Percentiles rank a stretch among this genome's conserved stretches.
phyloP scores from a whole-genome alignment of 345 rosid genomes.

The Arabis hirsuta region DNA sequence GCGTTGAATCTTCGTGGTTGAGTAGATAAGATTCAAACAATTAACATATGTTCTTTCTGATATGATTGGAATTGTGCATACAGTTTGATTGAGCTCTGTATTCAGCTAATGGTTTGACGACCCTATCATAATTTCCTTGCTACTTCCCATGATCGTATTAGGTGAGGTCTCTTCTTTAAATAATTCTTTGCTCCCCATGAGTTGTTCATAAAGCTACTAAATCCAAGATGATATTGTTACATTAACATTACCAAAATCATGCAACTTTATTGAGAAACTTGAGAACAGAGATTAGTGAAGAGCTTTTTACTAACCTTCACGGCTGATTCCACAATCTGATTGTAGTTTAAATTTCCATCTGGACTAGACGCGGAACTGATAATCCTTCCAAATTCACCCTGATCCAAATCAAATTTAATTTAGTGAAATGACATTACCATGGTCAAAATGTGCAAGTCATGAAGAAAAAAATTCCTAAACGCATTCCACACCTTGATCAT shows the following conservation, averaged over 20 bases:
- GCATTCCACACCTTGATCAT: slow-evolving; percentile 50
- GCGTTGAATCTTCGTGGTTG: too few relatives aligned
- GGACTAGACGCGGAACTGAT: slow-evolving; percentile 65
- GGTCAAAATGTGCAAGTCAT: background rate
- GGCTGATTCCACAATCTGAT: slow-evolving; percentile 54
- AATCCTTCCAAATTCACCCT: slow-evolving; percentile 63
- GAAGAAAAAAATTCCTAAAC: background rate
- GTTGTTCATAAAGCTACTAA: slow-evolving; percentile 36
- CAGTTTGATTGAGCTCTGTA: too few relatives aligned
- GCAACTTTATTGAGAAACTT: background rate
- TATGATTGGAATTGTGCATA: too few relatives aligned
- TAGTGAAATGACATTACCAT: slow-evolving; percentile 23
- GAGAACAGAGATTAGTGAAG: background rate
- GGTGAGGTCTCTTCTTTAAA: slow-evolving; percentile 33
- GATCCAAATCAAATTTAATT: slow-evolving; percentile 36
- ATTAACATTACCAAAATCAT: slow-evolving; percentile 2
- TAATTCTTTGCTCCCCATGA: slow-evolving; percentile 38
- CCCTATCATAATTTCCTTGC: too few relatives aligned
- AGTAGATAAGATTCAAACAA: too few relatives aligned
- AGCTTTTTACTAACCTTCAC: slow-evolving; percentile 55
- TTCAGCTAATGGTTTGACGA: too few relatives aligned
- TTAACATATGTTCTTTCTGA: too few relatives aligned
- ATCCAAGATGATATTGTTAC: slow-evolving; percentile 12
- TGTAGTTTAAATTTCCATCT: slow-evolving; percentile 73
- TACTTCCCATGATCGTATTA: too few relatives aligned